Evolutionary conservation across 2,329 filamentous ascomycete genomes (phyloP).

Genomic region (Cladobotryum mycophilum): DNA sequence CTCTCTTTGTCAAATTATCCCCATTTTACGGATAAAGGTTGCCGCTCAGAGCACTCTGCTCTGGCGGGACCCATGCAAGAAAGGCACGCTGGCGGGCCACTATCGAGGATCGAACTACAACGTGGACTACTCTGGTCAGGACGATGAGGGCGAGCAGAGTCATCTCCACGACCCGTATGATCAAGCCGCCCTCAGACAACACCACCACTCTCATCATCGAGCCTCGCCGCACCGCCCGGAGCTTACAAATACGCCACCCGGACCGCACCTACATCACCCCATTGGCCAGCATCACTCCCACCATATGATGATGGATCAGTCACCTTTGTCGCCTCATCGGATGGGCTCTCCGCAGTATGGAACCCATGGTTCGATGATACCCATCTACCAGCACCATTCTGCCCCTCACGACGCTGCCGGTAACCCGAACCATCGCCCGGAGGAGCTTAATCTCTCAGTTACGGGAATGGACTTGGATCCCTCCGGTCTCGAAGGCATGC

Average conservation of each 20-base stretch:
- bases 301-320: constrained; percentile 42
- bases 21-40: constrained; percentile 37
- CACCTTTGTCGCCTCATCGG: not conserved
- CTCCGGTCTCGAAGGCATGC: constrained; percentile 49
- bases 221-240: constrained; percentile 43
- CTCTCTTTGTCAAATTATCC: constrained; percentile 52
- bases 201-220: constrained; percentile 33
- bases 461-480: constrained; percentile 42
- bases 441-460: not conserved
- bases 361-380: not conserved
- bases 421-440: not conserved
- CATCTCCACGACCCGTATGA: constrained; percentile 61
- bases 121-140: constrained; percentile 68
- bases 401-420: not conserved
- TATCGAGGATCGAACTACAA: constrained; percentile 69
- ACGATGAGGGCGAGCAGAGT: constrained; percentile 57
- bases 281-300: constrained; percentile 36
- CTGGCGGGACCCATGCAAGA: constrained; percentile 70
- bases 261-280: constrained; percentile 24
- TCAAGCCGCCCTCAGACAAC: constrained; percentile 29
- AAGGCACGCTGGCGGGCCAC: constrained; percentile 66
- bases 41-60: constrained; percentile 69
- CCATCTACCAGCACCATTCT: constrained; percentile 1
- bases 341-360: not conserved
- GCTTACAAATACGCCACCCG: constrained; percentile 16